A percentile compares a stretch with the other conserved stretches of the same genome.
Conservation (phyloP, 345 rosid genomes). For the Eucalyptus sideroxylon region DNA sequence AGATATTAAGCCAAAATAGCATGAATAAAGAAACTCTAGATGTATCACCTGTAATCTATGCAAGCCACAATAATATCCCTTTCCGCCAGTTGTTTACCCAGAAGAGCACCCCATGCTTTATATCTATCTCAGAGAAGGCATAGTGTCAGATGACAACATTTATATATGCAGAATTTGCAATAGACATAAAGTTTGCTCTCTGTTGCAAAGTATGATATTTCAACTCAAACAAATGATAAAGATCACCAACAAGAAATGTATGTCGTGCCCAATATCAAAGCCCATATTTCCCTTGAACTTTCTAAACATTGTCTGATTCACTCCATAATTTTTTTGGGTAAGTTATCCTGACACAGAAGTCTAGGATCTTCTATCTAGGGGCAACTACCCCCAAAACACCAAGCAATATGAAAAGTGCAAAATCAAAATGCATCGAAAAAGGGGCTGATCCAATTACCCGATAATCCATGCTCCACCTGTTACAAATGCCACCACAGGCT, state of each 20-base stretch:
- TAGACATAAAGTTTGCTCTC: not conserved
- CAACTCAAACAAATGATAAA: not conserved
- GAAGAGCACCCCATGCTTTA: conserved; percentile 98
- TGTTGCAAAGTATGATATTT: not conserved
- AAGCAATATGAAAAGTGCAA: not conserved
- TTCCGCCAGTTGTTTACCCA: conserved; percentile 90
- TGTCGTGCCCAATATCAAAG: not conserved
- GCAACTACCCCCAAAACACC: not conserved
- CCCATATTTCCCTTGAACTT: not conserved
- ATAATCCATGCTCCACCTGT: conserved; percentile 99
- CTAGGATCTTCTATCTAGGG: not conserved
- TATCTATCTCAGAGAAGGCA: conserved; percentile 40
- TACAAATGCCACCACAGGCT: conserved; percentile 88
- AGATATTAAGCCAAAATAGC: not conserved
- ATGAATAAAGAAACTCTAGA: not conserved
- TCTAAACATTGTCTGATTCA: not conserved
- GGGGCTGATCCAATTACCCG: conserved; percentile 43
- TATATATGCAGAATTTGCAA: not conserved
- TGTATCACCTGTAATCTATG: conserved; percentile 74
- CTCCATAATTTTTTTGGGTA: not conserved
- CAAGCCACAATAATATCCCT: conserved; percentile 93
- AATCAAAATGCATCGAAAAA: not conserved
- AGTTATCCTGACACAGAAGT: not conserved
- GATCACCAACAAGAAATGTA: not conserved
- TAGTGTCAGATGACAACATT: not conserved